Evolutionary conservation across 1,139 yeast genomes (phyloP).

Genomic region (Candida sp.): DNA sequence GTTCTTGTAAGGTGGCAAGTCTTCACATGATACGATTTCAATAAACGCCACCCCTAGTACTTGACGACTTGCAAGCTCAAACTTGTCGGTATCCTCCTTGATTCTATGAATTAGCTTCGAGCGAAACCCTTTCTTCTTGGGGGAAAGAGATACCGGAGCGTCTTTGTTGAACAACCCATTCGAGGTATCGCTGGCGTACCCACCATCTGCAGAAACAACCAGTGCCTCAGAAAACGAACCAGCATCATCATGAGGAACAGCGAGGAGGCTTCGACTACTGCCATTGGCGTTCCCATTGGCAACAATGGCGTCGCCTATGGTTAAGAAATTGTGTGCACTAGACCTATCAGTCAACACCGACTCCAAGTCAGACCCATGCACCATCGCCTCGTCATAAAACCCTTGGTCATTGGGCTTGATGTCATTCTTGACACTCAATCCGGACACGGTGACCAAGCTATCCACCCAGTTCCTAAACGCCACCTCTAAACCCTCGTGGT

Average conservation of each 20-base stretch:
- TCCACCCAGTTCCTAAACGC: conserved; percentile 32
- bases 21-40: conserved; percentile 75
- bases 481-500: conserved; percentile 13
- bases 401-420: conserved; percentile 45
- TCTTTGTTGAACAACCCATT: conserved; percentile 7
- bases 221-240: conserved; percentile 30
- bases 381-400: conserved; percentile 35
- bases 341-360: conserved; percentile 17
- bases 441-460: conserved; percentile 37
- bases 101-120: conserved; percentile 12
- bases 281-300: neutral
- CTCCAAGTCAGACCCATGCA: conserved; percentile 36
- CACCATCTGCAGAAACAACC: conserved; percentile 18
- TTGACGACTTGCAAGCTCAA: conserved; percentile 41
- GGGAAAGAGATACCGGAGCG: neutral
- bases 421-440: conserved; percentile 16
- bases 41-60: conserved; percentile 77
- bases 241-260: conserved; percentile 10
- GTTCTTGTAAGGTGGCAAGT: conserved; percentile 68
- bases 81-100: conserved; percentile 16
- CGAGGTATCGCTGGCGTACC: conserved; percentile 10
- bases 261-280: neutral
- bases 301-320: neutral
- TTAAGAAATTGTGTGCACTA: neutral
- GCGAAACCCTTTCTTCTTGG: conserved; percentile 8